Evolutionary conservation across 306 rosid genomes (phyloP), one percentile per base, ranked within the genome.

Genomic region (Quercus alba): DNA sequence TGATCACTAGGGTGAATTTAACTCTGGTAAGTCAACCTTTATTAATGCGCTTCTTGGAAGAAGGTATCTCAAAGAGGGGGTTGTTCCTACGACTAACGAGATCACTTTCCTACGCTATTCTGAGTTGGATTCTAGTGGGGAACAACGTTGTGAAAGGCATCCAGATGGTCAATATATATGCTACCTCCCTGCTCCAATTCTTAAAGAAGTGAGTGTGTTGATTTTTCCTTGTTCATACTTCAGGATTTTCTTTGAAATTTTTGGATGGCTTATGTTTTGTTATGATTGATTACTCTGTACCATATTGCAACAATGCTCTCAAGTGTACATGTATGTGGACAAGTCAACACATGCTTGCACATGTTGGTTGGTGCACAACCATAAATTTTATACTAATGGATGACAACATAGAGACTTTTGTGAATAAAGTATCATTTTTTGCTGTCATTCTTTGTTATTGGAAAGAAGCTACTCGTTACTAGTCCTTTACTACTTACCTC

Each of bases 11-110:
- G 99, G 99, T 71, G 98, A 95, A 81, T 95, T 95, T 88, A 95
- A 95, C 89, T 95, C 98, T 73, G 99, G 99, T 56, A 95, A 95
- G 83, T 95, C 99, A 77, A 90, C 94, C 64, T 97, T 95, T 86
- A 91, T 95, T 70, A 95, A 95, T 88, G 99, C 99, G 12, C 92
- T 95, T 84, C 99, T 95, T 76, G 99, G 99, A 77, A 87, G 91
- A 81, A 88, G 88, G 90, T 91, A 95, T 86, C 95, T 95, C 62
- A 89, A 91, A 79, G 98, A 95, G 54, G 99, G 99, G 80, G 98
- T 95, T 86, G 91, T 95, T 87, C 99, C 99, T 72, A 95, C 99
- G 14, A 95, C 99, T 58, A 95, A 93, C 75, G 99, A 95, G 88
- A 95, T 95, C 80, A 95, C 95, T 49, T 95, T 95, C 88, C 86